These are phyloP conservation scores for Atkinsonella texensis DNA, from an alignment of 2,329 filamentous ascomycete species.

Conservation along the genomic window DNA sequence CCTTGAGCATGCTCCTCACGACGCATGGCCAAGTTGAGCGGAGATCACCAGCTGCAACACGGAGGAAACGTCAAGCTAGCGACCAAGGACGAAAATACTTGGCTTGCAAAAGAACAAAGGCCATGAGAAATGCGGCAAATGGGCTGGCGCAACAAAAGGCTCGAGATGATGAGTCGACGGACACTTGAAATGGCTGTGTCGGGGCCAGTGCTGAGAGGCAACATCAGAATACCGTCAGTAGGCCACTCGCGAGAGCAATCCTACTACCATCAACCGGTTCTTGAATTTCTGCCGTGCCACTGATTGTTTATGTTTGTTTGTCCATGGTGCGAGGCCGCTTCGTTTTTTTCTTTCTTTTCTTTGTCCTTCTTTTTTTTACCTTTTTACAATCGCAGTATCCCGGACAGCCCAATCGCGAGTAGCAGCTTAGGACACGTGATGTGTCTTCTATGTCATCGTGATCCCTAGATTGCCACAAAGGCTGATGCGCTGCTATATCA, in stretches of 20 bases:
- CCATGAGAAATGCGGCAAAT: not conserved
- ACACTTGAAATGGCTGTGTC: not conserved
- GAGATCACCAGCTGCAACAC: not conserved
- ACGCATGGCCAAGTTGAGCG: conserved; percentile 2
- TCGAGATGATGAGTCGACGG: not conserved
- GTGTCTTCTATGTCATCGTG: conserved; percentile 6
- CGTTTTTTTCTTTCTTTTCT: not conserved
- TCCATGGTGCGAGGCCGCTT: not conserved
- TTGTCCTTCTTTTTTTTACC: not conserved
- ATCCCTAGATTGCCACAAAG: conserved; percentile 1
- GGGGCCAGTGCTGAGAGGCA: not conserved
- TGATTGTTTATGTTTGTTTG: not conserved
- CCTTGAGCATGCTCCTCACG: not conserved
- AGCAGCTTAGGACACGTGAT: conserved; percentile 8
- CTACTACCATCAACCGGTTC: not conserved
- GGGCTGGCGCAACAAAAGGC: not conserved
- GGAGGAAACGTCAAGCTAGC: not conserved
- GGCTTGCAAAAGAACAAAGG: not conserved
- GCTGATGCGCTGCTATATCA: conserved; percentile 1
- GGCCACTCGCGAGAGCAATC: too few relatives aligned
- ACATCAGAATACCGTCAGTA: not conserved
- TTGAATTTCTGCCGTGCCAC: not conserved
- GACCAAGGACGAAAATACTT: not conserved
- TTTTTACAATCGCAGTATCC: conserved; percentile 7
- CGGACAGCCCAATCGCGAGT: conserved; percentile 1